Evolutionary conservation across 1,139 yeast species (phyloP), one percentile per base, ranked within the genome.

Genomic region (Candida anutae): DNA sequence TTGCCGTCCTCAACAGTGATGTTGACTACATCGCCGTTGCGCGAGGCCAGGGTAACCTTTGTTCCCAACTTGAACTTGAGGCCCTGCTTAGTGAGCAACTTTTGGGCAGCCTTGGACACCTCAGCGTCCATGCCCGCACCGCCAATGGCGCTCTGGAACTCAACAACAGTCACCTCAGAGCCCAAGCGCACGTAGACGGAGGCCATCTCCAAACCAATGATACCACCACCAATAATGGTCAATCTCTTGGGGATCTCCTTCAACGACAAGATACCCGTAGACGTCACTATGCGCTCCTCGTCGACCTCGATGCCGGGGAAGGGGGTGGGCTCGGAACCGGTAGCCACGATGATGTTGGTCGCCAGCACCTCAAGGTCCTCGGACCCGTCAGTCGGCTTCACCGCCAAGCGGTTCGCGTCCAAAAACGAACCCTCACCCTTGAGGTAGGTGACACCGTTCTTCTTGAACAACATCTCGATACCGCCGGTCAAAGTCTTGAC

Each of bases 201-300:
- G 39, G 95, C 98, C 96, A 93, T 90, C 69, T 93, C 99, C 46
- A 93, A 75, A 53, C 99, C 99, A 55, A 93, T 93, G 63, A 93
- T 90, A 71, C 99, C 98, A 63, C 96, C 99, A 58, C 99, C 99
- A 49, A 93, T 90, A 61, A 93, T 77, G 45, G 94, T 80, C 52
- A 93, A 52, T 56, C 74, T 78, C 72, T 93, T 85, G 58, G 99
- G 96, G 39, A 87, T 73, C 62, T 88, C 95, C 58, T 74, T 73
- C 47, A 93, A 71, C 24, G 80, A 62, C 34, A 93, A 67, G 34
- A 87, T 84, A 49, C 99, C 99, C 28, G 99, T 93, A 17, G 96
- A 85, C 21, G 95, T 73, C 36, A 93, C 97, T 45, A 93, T 93
- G 68, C 94, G 78, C 69, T 90, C 94, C 68, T 93, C 98, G 53